A percentile compares a stretch with the other conserved stretches of the same genome.
Conservation (phyloP, 805 yeast genomes). For the Suhomyces pyralidae region DNA sequence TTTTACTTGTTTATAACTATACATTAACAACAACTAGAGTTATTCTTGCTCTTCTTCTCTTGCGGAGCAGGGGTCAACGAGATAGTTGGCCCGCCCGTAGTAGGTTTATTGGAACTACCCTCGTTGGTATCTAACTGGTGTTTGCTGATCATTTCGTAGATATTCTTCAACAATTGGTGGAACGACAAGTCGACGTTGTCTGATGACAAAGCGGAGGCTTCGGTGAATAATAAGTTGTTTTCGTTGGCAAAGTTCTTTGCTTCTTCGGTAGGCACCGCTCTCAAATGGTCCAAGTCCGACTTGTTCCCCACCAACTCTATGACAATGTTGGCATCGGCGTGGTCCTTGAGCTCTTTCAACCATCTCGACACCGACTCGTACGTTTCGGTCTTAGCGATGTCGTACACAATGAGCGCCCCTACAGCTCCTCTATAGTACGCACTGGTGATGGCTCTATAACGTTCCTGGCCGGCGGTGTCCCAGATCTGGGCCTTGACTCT, state of each 20-base stretch:
- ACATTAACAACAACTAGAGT: conserved; percentile 63
- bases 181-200: conserved; percentile 94
- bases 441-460: conserved; percentile 95
- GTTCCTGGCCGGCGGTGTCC: conserved; percentile 99
- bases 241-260: conserved; percentile 93
- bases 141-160: conserved; percentile 90
- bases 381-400: conserved; percentile 84
- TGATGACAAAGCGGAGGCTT: conserved; percentile 90
- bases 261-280: conserved; percentile 97
- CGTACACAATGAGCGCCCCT: conserved; percentile 94
- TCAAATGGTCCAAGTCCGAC: conserved; percentile 82
- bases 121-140: conserved; percentile 90
- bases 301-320: conserved; percentile 93
- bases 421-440: conserved; percentile 98
- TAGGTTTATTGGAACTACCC: conserved; percentile 53
- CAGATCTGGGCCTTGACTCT: conserved; percentile 88
- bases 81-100: conserved; percentile 80
- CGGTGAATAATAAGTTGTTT: conserved; percentile 88
- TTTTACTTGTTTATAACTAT: neutral
- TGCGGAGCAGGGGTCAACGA: conserved; percentile 91
- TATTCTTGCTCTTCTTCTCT: conserved; percentile 60
- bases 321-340: conserved; percentile 93
- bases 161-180: conserved; percentile 87
- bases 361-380: conserved; percentile 85
- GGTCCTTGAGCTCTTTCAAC: conserved; percentile 85